phyloP scores from a whole-genome alignment of 73 alveolate species.

The Paramecium sexaurelia region DNA sequence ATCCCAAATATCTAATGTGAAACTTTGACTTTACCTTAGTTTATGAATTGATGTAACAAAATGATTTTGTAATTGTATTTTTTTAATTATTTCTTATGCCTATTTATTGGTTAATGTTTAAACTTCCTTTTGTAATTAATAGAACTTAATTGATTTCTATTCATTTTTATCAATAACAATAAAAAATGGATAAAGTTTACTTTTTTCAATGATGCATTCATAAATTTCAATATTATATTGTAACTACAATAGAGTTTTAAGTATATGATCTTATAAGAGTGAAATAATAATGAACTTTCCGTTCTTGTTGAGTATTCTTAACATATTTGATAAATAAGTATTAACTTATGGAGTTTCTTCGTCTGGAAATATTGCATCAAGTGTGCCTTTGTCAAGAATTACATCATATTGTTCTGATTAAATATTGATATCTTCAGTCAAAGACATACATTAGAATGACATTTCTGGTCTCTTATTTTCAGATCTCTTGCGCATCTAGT shows the following conservation, averaged over 20 bases:
- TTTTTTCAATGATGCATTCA: constrained; percentile 57
- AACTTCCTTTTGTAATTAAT: constrained; percentile 1
- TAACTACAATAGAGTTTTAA: constrained; percentile 26
- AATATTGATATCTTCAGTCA: constrained; percentile 25
- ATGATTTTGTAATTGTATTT: constrained; percentile 44
- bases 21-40: constrained; percentile 41
- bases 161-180: constrained; percentile 37
- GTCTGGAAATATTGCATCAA: constrained; percentile 69
- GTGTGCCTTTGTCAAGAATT: constrained; percentile 58
- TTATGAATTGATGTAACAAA: constrained; percentile 58
- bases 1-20: constrained; percentile 63
- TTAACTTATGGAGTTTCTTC: constrained; percentile 26
- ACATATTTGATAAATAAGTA: constrained; percentile 50
- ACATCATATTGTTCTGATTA: constrained; percentile 49
- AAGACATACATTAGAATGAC: constrained; percentile 26
- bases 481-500: constrained; percentile 60
- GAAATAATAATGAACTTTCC: constrained; percentile 55
- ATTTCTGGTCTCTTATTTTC: constrained; percentile 62
- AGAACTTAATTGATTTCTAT: not conserved
- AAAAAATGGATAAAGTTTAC: constrained; percentile 66
- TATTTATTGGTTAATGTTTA: not conserved
- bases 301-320: not conserved
- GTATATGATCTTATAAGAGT: constrained; percentile 51
- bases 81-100: constrained; percentile 48
- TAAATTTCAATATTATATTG: not conserved